A percentile compares a stretch with the other conserved stretches of the same genome.
Evolutionary conservation across 352 stramenopile species (phyloP).

Genomic region (Globisporangium orthogonon): DNA sequence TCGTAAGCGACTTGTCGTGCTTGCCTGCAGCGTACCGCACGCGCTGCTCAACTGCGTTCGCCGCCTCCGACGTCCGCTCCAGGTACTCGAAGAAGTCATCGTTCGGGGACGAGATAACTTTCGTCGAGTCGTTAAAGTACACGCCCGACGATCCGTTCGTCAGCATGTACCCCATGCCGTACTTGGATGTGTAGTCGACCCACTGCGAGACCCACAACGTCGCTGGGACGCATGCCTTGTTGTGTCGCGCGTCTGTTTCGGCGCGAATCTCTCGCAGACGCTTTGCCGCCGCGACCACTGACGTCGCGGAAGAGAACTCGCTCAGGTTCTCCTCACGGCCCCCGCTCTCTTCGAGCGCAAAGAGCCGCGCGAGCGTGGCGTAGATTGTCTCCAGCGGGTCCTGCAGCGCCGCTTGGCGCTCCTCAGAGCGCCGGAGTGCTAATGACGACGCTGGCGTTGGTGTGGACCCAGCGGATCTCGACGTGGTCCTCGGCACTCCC

Average conservation of each 20-base stretch:
- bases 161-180: slow-evolving; percentile 97
- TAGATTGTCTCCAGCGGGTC: slow-evolving; percentile 46
- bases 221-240: slow-evolving; percentile 23
- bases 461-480: slow-evolving; percentile 5
- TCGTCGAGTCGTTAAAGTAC: slow-evolving; percentile 99
- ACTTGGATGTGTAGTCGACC: slow-evolving; percentile 99
- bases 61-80: slow-evolving; percentile 72
- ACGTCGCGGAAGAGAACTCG: slow-evolving; percentile 49
- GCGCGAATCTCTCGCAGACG: slow-evolving; percentile 56
- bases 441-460: not conserved
- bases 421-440: slow-evolving; percentile 1
- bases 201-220: slow-evolving; percentile 94
- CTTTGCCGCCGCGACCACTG: slow-evolving; percentile 54
- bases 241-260: slow-evolving; percentile 34
- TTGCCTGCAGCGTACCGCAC: slow-evolving; percentile 40
- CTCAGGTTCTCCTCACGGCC: slow-evolving; percentile 30
- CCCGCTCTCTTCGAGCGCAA: slow-evolving; percentile 55
- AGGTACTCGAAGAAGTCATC: slow-evolving; percentile 94
- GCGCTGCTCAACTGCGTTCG: slow-evolving; percentile 20
- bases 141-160: slow-evolving; percentile 93
- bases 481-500: not conserved
- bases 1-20: slow-evolving; percentile 89
- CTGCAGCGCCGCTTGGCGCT: not conserved
- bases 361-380: slow-evolving; percentile 55
- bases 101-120: slow-evolving; percentile 91